Evolutionary conservation across 352 stramenopile species (phyloP), one percentile per base, ranked within the genome.

Genomic region (Saprolegnia diclina): DNA sequence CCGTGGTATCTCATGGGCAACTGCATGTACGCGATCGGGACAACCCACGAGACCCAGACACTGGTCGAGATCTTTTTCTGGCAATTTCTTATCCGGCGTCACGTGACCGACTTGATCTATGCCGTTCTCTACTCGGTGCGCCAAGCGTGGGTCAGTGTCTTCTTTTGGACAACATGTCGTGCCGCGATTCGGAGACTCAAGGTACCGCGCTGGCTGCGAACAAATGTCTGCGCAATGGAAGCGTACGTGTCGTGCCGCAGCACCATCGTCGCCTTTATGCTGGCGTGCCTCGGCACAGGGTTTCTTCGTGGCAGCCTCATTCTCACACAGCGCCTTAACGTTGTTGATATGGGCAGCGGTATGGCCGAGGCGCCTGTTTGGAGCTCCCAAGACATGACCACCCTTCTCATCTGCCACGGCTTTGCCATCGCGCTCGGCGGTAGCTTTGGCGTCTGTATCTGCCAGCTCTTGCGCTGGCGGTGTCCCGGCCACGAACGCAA

Each of bases 1-100:
- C 65, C 71, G 26, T 64, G 59, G 26, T 75, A 75, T 57, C 67
- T 75, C 52, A 65, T 75, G 19, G 71, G 65, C 11, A 67, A 64
- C 62, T 61, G 53, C 26, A 67, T 55, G 7, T 69, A 67, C 37
- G 71, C 57, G 35, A 13, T 75, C 21, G 65, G 71, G 2, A 69
- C 71, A 10, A 69, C 65, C 19, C 52, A 66, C 24, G 65, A 73
- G 65, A 72, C 71, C 19, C 65, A 75, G 54, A 75, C 72, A 65
- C 59, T 62, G 32, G 52, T 74, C 7, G 68, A 74, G 38, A 52
- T 74, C 0, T 19, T 70, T 13, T 75, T 66, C 40, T 75, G 65
- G 56, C 57, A 75, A 26, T 75, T 70, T 26, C 52, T 16, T 19
- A 64, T 61, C 7, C 67, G 56, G 4, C 56, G 56, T n/a, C 44